Percentiles rank a stretch among this genome's conserved stretches.
Evolutionary conservation across 148 eudicot genomes (phyloP).

Genomic region (Rhododendron mucronatum): DNA sequence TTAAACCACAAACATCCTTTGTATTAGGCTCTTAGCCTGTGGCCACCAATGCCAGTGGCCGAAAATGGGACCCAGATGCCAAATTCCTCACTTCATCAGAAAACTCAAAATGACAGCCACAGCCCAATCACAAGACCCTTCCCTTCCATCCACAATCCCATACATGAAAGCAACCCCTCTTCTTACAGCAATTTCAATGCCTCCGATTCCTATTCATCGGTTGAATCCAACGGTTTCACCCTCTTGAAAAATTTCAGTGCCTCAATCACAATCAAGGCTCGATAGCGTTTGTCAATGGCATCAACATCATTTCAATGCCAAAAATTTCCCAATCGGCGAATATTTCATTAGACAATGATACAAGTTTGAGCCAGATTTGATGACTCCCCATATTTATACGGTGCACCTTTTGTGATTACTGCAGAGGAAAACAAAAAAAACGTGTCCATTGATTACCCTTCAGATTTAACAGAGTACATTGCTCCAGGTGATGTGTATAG

Average conservation of each 20-base stretch:
- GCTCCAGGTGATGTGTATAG: slow-evolving; percentile 64
- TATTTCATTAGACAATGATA: slow-evolving; percentile 46
- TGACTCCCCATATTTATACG: slow-evolving; percentile 60
- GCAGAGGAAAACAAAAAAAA: slow-evolving; percentile 3
- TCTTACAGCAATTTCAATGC: slow-evolving; percentile 38
- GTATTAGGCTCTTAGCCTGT: slow-evolving; percentile 19
- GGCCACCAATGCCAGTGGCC: slow-evolving; percentile 38
- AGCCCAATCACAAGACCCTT: slow-evolving; percentile 65
- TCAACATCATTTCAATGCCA: slow-evolving; percentile 55
- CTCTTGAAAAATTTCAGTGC: slow-evolving; percentile 73
- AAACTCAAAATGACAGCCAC: slow-evolving; percentile 20
- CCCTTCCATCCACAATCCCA: slow-evolving; percentile 60
- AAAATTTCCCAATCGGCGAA: slow-evolving; percentile 30
- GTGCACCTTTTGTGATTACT: slow-evolving; percentile 50
- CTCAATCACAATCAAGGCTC: slow-evolving; percentile 58
- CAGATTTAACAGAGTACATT: slow-evolving; percentile 19
- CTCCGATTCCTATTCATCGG: slow-evolving; percentile 49
- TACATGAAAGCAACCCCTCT: slow-evolving; percentile 69
- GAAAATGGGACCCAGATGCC: slow-evolving; percentile 57
- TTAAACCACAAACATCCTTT: slow-evolving; percentile 5
- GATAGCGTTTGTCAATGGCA: slow-evolving; percentile 68
- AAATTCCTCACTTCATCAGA: slow-evolving; percentile 32
- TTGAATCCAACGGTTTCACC: slow-evolving; percentile 39
- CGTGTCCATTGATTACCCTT: slow-evolving; percentile 20
- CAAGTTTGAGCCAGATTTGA: slow-evolving; percentile 71